Evolutionary conservation across 768 basidiomycete genomes (phyloP).

Genomic region (Lanmaoa rubissima): DNA sequence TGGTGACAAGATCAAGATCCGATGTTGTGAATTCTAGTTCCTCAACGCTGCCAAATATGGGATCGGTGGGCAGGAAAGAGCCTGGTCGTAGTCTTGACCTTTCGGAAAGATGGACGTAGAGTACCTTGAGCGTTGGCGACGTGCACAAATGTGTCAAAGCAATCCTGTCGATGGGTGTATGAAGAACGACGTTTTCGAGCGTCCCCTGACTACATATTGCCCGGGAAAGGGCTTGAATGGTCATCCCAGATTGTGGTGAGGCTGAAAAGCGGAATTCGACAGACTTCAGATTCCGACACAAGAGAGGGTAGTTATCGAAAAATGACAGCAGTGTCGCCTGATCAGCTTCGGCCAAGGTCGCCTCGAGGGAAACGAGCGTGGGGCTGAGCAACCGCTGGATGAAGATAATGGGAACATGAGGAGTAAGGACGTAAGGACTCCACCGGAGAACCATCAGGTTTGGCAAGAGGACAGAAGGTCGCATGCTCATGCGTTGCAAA

Average conservation of each 20-base stretch:
- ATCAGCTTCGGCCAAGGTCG: conserved; percentile 3
- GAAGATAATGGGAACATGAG: not conserved
- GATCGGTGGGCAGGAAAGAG: not conserved
- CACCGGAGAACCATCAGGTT: conserved; percentile 8
- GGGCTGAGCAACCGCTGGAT: conserved; percentile 14
- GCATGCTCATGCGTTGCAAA: conserved; percentile 4
- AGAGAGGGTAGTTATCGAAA: conserved; percentile 6
- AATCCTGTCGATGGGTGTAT: not conserved
- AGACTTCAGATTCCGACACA: conserved; percentile 2
- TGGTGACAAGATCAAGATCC: conserved; percentile 4
- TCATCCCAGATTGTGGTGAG: not conserved
- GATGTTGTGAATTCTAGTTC: not conserved
- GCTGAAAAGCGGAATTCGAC: not conserved
- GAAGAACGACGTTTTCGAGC: not conserved
- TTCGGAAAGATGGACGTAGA: not conserved
- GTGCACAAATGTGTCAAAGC: conserved; percentile 6
- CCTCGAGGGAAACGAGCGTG: conserved; percentile 4
- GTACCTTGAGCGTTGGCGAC: conserved; percentile 5
- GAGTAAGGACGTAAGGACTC: not conserved
- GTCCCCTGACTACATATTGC: not conserved
- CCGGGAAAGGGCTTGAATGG: conserved; percentile 2
- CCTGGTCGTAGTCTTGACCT: not conserved
- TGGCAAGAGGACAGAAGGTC: conserved; percentile 4
- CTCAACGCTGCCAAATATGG: not conserved
- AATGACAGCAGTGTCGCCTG: conserved; percentile 3